Conservation (phyloP, 2,329 filamentous ascomycete species). For the Iodosphaeria phyllophila region DNA sequence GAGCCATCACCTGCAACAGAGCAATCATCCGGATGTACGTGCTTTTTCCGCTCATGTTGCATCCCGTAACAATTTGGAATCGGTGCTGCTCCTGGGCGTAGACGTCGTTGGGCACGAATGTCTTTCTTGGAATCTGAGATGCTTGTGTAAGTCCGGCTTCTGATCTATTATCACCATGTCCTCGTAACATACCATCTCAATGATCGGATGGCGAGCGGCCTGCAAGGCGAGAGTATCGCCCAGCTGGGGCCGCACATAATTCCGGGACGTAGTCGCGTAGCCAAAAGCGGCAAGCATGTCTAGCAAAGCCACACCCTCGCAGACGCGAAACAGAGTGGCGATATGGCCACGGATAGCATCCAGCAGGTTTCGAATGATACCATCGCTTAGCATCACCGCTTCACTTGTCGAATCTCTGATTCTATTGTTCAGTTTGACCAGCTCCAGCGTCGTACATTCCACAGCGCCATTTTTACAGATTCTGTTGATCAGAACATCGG, state of each 20-base stretch:
- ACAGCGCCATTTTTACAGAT: constrained; percentile 54
- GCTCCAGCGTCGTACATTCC: constrained; percentile 71
- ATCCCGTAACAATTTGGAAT: constrained; percentile 87
- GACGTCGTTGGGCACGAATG: constrained; percentile 77
- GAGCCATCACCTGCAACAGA: constrained; percentile 78
- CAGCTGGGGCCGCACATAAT: constrained; percentile 47
- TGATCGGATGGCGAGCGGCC: constrained; percentile 58
- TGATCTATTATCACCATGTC: not conserved
- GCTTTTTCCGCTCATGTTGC: constrained; percentile 96
- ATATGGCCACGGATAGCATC: constrained; percentile 53
- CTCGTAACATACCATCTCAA: constrained; percentile 36
- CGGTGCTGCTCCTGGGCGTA: constrained; percentile 65
- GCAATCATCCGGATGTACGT: constrained; percentile 83
- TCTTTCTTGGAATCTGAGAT: constrained; percentile 40
- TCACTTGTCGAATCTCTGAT: constrained; percentile 71
- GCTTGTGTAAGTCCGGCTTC: constrained; percentile 2
- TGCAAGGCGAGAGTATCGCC: constrained; percentile 53
- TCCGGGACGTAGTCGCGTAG: constrained; percentile 45
- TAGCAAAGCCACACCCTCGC: constrained; percentile 68
- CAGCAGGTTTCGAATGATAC: constrained; percentile 53
- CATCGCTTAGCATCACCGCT: constrained; percentile 66
- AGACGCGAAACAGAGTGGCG: constrained; percentile 61
- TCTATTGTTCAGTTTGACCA: constrained; percentile 64
- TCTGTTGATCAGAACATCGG: constrained; percentile 59
- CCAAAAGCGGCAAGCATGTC: constrained; percentile 73